phyloP scores from a whole-genome alignment of 2,329 filamentous ascomycete genomes.

The Zasmidium angulare region DNA sequence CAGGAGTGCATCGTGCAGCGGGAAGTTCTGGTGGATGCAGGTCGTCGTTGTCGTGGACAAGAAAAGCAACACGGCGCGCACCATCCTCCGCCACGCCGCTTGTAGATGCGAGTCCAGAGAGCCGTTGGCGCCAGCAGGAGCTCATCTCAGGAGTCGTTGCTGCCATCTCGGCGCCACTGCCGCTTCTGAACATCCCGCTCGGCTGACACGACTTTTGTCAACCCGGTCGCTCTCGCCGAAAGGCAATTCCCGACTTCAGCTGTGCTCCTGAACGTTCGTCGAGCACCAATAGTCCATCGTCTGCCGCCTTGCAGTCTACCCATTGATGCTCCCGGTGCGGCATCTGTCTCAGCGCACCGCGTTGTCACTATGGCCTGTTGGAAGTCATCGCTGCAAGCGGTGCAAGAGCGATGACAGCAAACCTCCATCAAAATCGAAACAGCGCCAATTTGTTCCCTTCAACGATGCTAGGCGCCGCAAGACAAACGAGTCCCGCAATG shows the following conservation, averaged over 20 bases:
- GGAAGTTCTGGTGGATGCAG: no score
- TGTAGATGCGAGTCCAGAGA: not conserved
- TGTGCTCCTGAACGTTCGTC: not conserved
- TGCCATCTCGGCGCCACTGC: not conserved
- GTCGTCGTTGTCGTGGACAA: not conserved
- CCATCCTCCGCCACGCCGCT: not conserved
- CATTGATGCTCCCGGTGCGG: conserved; percentile 28
- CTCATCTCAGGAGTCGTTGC: not conserved
- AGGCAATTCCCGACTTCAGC: not conserved
- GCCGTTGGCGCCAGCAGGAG: not conserved
- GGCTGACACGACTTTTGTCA: not conserved
- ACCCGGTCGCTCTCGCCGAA: not conserved
- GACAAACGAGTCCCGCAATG: not conserved
- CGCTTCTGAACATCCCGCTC: not conserved
- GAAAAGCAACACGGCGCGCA: not conserved
- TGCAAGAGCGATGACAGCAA: not conserved
- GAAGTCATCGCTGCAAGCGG: not conserved
- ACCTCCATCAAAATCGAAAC: not conserved
- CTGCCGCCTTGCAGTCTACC: not conserved
- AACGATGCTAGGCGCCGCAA: not conserved
- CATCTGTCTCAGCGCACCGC: conserved; percentile 11
- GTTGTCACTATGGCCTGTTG: not conserved
- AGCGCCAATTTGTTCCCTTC: not conserved
- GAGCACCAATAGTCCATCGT: not conserved
- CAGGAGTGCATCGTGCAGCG: not conserved